Conservation (phyloP, 306 rosid species). For the Echinosophora koreensis region DNA sequence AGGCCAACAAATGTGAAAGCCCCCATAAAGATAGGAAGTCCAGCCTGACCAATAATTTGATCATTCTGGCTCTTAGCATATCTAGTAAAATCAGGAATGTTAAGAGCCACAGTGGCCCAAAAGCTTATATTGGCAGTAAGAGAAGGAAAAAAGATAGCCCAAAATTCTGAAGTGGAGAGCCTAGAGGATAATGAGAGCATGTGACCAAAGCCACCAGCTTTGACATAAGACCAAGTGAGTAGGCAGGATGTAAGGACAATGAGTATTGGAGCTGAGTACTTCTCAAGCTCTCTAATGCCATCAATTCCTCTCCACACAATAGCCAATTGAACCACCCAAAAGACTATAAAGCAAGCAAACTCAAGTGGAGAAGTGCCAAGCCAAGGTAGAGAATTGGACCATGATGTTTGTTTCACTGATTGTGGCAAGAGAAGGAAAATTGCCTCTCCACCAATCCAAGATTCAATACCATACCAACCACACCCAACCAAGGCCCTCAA, state of each 20-base stretch:
- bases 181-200: conserved; percentile 81
- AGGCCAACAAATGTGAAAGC: conserved; percentile 85
- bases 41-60: conserved; percentile 82
- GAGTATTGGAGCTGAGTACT: conserved; percentile 86
- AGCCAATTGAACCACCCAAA: conserved; percentile 76
- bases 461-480: conserved; percentile 98
- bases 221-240: conserved; percentile 71
- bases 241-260: conserved; percentile 66
- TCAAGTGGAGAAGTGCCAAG: conserved; percentile 89
- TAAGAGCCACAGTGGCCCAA: conserved; percentile 88
- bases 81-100: conserved; percentile 90
- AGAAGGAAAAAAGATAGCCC: conserved; percentile 82
- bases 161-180: conserved; percentile 66
- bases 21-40: conserved; percentile 94
- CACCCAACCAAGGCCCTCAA: conserved; percentile 87
- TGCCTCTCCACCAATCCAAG: conserved; percentile 97
- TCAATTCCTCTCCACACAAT: conserved; percentile 83
- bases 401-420: conserved; percentile 50
- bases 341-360: conserved; percentile 69
- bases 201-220: conserved; percentile 79
- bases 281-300: conserved; percentile 82
- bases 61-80: conserved; percentile 76
- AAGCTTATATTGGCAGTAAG: conserved; percentile 91
- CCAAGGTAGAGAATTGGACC: conserved; percentile 62
- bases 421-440: conserved; percentile 78